Conservation (phyloP, 768 basidiomycete species). For the Antrodiella citrinella region DNA sequence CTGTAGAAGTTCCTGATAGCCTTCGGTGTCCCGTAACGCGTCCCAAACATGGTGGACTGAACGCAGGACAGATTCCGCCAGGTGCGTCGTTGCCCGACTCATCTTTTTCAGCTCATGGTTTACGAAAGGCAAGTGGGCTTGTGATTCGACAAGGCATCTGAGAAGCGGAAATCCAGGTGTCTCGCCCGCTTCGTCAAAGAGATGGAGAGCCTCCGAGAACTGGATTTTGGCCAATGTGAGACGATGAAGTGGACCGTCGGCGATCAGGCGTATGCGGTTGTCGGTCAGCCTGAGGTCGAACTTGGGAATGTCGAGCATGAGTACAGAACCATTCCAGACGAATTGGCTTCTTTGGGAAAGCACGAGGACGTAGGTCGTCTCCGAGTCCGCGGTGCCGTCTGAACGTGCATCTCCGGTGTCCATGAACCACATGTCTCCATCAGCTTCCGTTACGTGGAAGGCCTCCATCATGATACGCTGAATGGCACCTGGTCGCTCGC, state of each 20-base stretch:
- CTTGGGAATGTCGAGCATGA: constrained; percentile 66
- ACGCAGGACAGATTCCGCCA: constrained; percentile 89
- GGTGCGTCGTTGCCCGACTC: constrained; percentile 75
- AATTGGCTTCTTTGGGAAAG: constrained; percentile 82
- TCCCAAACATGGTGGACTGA: constrained; percentile 83
- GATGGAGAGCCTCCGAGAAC: constrained; percentile 59
- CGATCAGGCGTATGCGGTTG: constrained; percentile 77
- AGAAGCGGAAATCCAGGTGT: constrained; percentile 30
- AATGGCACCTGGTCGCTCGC: constrained; percentile 68
- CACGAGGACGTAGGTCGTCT: constrained; percentile 69
- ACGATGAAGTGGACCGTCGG: constrained; percentile 79
- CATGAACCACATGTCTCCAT: constrained; percentile 36
- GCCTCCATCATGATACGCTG: constrained; percentile 77
- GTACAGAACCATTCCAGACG: constrained; percentile 85
- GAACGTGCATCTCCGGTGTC: constrained; percentile 36
- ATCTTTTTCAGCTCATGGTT: constrained; percentile 90
- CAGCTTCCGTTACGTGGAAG: constrained; percentile 66
- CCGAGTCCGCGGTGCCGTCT: constrained; percentile 44
- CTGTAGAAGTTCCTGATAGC: constrained; percentile 78
- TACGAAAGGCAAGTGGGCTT: constrained; percentile 86
- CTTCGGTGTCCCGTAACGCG: constrained; percentile 49
- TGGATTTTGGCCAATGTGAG: constrained; percentile 69
- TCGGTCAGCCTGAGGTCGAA: constrained; percentile 64
- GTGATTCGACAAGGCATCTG: constrained; percentile 62
- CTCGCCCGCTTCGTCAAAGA: constrained; percentile 50